Evolutionary conservation across 2,329 filamentous ascomycete species (phyloP), one percentile per base, ranked within the genome.

Genomic region (Diaporthe batatas): DNA sequence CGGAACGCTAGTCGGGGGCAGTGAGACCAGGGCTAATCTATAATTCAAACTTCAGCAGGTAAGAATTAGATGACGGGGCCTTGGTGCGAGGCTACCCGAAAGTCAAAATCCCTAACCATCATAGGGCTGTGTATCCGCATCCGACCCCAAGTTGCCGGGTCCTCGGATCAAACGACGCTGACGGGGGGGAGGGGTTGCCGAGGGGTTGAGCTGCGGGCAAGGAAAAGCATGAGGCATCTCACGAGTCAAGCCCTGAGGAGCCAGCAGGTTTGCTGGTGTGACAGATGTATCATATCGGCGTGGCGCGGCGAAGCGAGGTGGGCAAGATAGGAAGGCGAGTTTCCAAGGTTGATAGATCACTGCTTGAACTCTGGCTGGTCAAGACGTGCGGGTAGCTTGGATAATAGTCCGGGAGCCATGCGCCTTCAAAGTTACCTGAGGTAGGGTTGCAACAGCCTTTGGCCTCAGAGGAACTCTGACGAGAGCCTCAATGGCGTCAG

Each of bases 131-230:
- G 47, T 49, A 32, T 47, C 62, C 47, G 51, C 47, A 39, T 39
- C 47, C 62, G 32, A 32, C 3, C 62, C 62, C 62, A 67, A 4
- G 32, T 39, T 53, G 62, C 47, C 62, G 62, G 62, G 36, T 67
- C 62, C 62, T 67, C 62, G 62, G 62, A 67, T 67, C 62, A 67
- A 53, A 67, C 44, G 14, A 65, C 29, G 36, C 59, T 65, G 44
- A 44, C 44, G 59, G 44, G 51, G 44, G 44, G 44, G 25, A 65
- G 59, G 59, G 59, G 59, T 34, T 49, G 42, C 44, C 44, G 29
- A 65, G 59, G 59, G 59, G 59, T 36, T 36, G 25, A 65, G 59
- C 62, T 32, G 21, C 25, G 62, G 44, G 32, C n/a, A 44, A 21
- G 62, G 3, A 32, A 39, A 29, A 36, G 62, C n/a, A 53, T 67